Base-by-base conservation (phyloP, 2,329 filamentous ascomycete genomes). In the Huntiella abstrusa region DNA sequence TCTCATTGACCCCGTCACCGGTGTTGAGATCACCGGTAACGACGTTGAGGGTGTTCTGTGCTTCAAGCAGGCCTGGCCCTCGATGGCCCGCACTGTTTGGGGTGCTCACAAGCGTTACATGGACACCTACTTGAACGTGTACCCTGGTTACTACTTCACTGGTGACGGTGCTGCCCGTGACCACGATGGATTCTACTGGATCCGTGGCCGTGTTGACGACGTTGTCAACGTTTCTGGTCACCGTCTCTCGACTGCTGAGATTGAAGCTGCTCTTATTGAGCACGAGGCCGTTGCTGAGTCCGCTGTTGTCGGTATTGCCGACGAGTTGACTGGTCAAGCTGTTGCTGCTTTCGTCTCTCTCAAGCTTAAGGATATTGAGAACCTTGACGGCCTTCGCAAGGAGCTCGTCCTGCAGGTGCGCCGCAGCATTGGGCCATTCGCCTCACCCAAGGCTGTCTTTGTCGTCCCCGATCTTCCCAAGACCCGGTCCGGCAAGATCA, bases 131-230 rank as follows among this genome's bases (percentile, higher is more conserved):
- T 66, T 98, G 56, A 93, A 92, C 57, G 87, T 95, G 7, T 98
- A 98, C 72, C 85, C 86, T 67, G 91, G 88, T 51, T 95, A 92
- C 69, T 98, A 98, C 66, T 92, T 91, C 67, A 91, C 84, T 12
- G 84, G 84, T 49, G 91, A 98, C 59, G 91, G 91, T 59, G 91
- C 91, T 47, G 91, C 83, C 50, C 83, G 91, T 59, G 91, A 98
- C 61, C 83, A 94, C 64, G 91, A 98, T 57, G 91, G 91, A 48
- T 98, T 95, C 71, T 98, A 96, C 76, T 98, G 91, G 91, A 98
- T 98, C 61, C 84, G 91, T 52, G 91, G 91, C 53, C 86, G 91
- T 63, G 91, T 98, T 45, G 91, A 98, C 59, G 91, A 98, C 57
- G 91, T 98, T 38, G 88, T 98, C 62, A 98, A 98, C 64, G 91